Evolutionary conservation across 805 yeast genomes (phyloP).

Genomic region (Lachancea fermentati): DNA sequence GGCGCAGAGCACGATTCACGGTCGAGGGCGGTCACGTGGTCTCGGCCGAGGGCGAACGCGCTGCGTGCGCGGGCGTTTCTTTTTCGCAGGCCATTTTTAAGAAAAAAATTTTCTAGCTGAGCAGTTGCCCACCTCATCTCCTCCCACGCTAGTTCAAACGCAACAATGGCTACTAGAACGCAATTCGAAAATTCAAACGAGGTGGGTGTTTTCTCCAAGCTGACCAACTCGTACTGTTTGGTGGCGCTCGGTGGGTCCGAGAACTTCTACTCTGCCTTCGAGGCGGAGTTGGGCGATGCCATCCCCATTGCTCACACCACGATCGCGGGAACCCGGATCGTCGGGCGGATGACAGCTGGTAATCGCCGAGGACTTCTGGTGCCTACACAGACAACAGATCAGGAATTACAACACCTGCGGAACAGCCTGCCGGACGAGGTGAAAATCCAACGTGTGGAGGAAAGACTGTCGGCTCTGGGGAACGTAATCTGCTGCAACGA

Average conservation of each 20-base stretch:
- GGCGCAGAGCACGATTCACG: too few species aligned
- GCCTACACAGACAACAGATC: slow-evolving; percentile 97
- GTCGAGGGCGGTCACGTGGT: not conserved
- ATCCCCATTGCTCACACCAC: slow-evolving; percentile 96
- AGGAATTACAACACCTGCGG: slow-evolving; percentile 95
- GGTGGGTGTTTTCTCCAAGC: slow-evolving; percentile 90
- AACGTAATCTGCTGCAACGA: slow-evolving; percentile 98
- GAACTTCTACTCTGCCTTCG: slow-evolving; percentile 86
- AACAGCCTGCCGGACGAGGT: slow-evolving; percentile 93
- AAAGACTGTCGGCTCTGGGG: slow-evolving; percentile 93
- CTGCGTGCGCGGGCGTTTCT: too few species aligned
- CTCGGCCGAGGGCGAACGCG: not conserved
- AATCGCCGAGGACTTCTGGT: slow-evolving; percentile 96
- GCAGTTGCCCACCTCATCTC: not conserved
- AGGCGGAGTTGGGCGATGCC: slow-evolving; percentile 94
- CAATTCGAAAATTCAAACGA: slow-evolving; percentile 83
- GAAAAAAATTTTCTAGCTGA: not conserved
- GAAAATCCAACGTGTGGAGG: slow-evolving; percentile 96
- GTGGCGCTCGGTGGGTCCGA: slow-evolving; percentile 97
- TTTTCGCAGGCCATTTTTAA: not conserved
- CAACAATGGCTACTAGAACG: slow-evolving; percentile 60
- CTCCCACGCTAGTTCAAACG: not conserved
- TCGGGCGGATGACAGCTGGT: slow-evolving; percentile 98
- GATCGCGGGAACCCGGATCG: slow-evolving; percentile 95
- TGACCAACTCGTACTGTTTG: slow-evolving; percentile 92